Conservation (phyloP, 352 stramenopile genomes). For the Paralagenidium karlingii region DNA sequence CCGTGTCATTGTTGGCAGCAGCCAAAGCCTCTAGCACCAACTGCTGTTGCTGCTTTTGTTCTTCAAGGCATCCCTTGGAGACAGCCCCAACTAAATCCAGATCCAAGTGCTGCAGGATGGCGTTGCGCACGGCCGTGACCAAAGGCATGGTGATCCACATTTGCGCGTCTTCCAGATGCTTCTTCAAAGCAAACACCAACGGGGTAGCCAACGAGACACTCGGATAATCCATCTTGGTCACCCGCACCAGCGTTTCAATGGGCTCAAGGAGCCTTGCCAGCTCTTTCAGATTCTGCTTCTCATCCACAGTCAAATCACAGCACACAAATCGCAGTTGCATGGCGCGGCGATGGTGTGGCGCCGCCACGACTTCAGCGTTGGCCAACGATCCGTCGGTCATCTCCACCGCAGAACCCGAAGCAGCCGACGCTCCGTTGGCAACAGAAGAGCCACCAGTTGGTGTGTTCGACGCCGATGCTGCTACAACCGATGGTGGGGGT, state of each 20-base stretch:
- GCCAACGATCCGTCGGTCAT: too few relatives aligned
- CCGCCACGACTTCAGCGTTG: too few relatives aligned
- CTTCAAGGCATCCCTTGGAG: too few relatives aligned
- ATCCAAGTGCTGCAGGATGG: conserved; percentile 34
- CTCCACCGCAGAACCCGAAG: too few relatives aligned
- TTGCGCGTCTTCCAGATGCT: conserved; percentile 46
- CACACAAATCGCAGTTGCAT: conserved; percentile 75
- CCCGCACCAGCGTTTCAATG: conserved; percentile 50
- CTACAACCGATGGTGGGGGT: too few relatives aligned
- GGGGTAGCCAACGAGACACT: conserved; percentile 56
- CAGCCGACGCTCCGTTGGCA: too few relatives aligned
- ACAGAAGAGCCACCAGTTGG: too few relatives aligned
- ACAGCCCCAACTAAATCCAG: too few relatives aligned
- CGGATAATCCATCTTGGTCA: conserved; percentile 49
- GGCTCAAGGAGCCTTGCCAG: conserved; percentile 46
- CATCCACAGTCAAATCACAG: conserved; percentile 48
- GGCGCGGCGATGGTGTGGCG: conserved; percentile 38
- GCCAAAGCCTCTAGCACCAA: too few relatives aligned
- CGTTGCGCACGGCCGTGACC: conserved; percentile 40
- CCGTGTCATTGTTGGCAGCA: too few relatives aligned
- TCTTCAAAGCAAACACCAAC: conserved; percentile 53
- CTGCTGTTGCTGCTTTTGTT: conserved; percentile 16
- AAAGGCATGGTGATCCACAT: conserved; percentile 50
- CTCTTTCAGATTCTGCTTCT: conserved; percentile 61
- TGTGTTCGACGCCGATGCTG: too few relatives aligned